Percentiles rank a stretch among this genome's conserved stretches.
These are phyloP conservation scores for Picea engelmannii DNA, from an alignment of 83 land plant genomes.

Conservation along the genomic window DNA sequence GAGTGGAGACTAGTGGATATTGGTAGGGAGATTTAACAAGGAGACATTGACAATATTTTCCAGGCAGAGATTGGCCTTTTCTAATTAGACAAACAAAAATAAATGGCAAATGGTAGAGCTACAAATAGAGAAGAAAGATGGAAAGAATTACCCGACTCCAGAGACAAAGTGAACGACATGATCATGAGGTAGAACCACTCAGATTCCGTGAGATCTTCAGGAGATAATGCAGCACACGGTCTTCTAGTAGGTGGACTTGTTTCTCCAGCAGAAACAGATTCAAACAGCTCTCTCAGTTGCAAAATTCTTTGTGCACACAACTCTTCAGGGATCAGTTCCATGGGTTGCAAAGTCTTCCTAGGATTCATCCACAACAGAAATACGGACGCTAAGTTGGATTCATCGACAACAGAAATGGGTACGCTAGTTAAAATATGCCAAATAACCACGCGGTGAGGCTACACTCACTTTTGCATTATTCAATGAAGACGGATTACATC, in stretches of 20 bases:
- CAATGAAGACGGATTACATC: too few relatives aligned
- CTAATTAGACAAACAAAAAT: too few relatives aligned
- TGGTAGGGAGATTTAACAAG: too few relatives aligned
- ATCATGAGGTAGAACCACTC: constrained; percentile 86
- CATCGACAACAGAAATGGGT: too few relatives aligned
- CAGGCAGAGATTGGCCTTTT: too few relatives aligned
- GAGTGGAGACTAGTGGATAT: too few relatives aligned
- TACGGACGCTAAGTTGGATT: too few relatives aligned
- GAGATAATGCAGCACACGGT: constrained; percentile 66
- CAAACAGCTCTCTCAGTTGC: constrained; percentile 81
- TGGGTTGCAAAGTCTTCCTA: constrained; percentile 74
- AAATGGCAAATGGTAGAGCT: too few relatives aligned
- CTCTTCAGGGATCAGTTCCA: constrained; percentile 76
- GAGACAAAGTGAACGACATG: constrained; percentile 73
- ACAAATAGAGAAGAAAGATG: background rate
- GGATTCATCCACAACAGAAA: constrained; percentile 8
- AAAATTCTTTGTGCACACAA: constrained; percentile 70
- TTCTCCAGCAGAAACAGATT: constrained; percentile 63
- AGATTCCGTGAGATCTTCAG: constrained; percentile 78
- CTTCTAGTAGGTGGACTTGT: constrained; percentile 43
- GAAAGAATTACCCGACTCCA: constrained; percentile 55
- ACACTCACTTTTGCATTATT: too few relatives aligned
- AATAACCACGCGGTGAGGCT: too few relatives aligned
- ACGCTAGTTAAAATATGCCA: too few relatives aligned
- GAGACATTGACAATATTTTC: too few relatives aligned